These are phyloP conservation scores for Aspergillus novofumigatus DNA, from an alignment of 2,329 filamentous ascomycete genomes.

Conservation along the genomic window DNA sequence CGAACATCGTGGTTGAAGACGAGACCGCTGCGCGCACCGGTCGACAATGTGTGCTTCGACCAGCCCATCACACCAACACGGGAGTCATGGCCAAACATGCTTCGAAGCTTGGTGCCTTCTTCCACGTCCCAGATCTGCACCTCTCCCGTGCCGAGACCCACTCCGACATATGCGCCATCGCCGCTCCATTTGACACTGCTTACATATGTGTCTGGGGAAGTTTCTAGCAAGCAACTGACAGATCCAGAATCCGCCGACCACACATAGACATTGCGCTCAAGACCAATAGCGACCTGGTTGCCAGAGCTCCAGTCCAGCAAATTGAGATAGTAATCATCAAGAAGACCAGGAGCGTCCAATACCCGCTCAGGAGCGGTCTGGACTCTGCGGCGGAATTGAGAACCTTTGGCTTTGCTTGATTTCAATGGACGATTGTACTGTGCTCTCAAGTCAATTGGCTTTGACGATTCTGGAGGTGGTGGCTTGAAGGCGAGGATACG, in stretches of 20 bases:
- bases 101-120: slow-evolving; percentile 90
- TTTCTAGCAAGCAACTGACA: slow-evolving; percentile 85
- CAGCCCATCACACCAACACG: slow-evolving; percentile 98
- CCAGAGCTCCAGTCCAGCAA: slow-evolving; percentile 96
- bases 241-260: slow-evolving; percentile 95
- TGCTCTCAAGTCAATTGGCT: slow-evolving; percentile 93
- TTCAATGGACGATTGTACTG: slow-evolving; percentile 98
- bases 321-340: slow-evolving; percentile 99
- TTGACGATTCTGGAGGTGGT: slow-evolving; percentile 93
- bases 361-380: slow-evolving; percentile 94
- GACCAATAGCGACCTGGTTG: slow-evolving; percentile 96
- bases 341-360: slow-evolving; percentile 88
- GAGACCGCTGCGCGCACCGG: slow-evolving; percentile 86
- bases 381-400: slow-evolving; percentile 86
- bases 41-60: slow-evolving; percentile 97
- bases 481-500: slow-evolving; percentile 98
- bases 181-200: slow-evolving; percentile 99
- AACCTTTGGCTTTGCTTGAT: slow-evolving; percentile 65
- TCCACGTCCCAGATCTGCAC: slow-evolving; percentile 99
- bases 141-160: slow-evolving; percentile 90
- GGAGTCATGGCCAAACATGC: slow-evolving; percentile 96
- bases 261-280: slow-evolving; percentile 95
- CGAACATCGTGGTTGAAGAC: slow-evolving; percentile 99
- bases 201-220: slow-evolving; percentile 84
- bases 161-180: slow-evolving; percentile 92